A percentile compares a stretch with the other conserved stretches of the same genome.
phyloP scores from a whole-genome alignment of 2,329 filamentous ascomycete species.

The Colletotrichum sp. region DNA sequence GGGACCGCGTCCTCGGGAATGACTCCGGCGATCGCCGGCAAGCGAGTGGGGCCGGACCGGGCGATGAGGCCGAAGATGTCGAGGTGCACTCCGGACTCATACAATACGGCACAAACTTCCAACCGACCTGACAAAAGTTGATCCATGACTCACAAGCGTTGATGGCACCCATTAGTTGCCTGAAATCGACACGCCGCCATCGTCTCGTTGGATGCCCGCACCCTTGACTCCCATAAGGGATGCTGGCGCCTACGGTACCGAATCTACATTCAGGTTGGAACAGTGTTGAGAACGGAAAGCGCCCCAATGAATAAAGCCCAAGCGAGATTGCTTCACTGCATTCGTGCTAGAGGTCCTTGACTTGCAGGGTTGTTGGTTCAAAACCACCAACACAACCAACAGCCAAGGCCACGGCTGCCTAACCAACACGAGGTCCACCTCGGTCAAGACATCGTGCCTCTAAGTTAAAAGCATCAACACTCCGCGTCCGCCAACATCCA shows the following conservation, averaged over 20 bases:
- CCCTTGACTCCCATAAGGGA: rapidly evolving
- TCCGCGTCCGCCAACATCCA: not conserved
- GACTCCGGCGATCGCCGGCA: not conserved
- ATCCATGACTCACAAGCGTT: not conserved
- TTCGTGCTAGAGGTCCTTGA: not conserved
- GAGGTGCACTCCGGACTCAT: rapidly evolving
- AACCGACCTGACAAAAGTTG: not conserved
- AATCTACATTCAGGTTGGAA: rapidly evolving
- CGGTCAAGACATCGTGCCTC: not conserved
- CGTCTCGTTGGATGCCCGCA: rapidly evolving
- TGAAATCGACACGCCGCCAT: not conserved
- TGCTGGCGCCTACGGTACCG: not conserved
- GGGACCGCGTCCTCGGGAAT: not conserved
- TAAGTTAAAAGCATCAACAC: not conserved
- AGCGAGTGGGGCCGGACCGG: not conserved
- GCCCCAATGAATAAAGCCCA: not conserved
- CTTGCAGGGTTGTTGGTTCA: not conserved
- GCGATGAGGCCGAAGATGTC: not conserved
- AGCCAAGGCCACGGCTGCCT: not conserved
- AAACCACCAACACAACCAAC: not conserved
- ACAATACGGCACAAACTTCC: not conserved
- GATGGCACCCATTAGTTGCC: not conserved
- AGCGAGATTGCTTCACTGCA: not conserved
- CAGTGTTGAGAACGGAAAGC: not conserved
- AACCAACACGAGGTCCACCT: not conserved